These are phyloP conservation scores for Mollisia scopiformis DNA, from an alignment of 2,329 filamentous ascomycete genomes.

Conservation along the genomic window DNA sequence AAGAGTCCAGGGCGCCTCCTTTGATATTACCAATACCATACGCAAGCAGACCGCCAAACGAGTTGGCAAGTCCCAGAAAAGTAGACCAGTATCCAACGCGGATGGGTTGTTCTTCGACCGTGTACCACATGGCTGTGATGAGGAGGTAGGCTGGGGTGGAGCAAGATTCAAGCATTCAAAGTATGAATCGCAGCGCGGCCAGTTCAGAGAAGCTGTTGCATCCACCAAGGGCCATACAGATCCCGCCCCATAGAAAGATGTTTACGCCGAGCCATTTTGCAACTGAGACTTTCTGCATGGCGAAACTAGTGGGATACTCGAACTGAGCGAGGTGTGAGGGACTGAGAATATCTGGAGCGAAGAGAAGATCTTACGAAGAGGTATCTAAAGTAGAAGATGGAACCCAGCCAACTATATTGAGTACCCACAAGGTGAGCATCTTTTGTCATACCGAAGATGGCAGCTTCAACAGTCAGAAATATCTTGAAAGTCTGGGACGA, in stretches of 20 bases:
- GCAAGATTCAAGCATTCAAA: not conserved
- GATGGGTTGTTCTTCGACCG: not conserved
- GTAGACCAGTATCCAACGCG: not conserved
- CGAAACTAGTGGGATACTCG: conserved; percentile 53
- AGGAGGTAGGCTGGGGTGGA: not conserved
- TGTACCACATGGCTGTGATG: conserved; percentile 1
- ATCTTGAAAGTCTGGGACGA: not conserved
- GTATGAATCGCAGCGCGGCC: not conserved
- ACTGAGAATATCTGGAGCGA: too few species aligned
- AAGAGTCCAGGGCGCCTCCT: too few species aligned
- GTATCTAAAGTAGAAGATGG: conserved; percentile 31
- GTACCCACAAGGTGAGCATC: conserved; percentile 53
- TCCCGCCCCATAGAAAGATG: conserved; percentile 50
- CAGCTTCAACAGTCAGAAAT: conserved; percentile 11
- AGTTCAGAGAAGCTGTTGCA: not conserved
- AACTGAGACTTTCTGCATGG: conserved; percentile 53
- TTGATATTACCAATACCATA: conserved; percentile 1
- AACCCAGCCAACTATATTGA: conserved; percentile 55
- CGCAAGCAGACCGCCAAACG: not conserved
- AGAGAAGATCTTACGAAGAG: too few species aligned
- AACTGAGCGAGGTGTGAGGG: too few species aligned
- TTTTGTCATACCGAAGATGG: conserved; percentile 47
- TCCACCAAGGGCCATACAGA: conserved; percentile 34
- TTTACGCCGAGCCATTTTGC: conserved; percentile 56
- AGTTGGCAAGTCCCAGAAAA: not conserved